Base-by-base conservation (phyloP, 441 rosid genomes). In the Manihot esculenta region DNA sequence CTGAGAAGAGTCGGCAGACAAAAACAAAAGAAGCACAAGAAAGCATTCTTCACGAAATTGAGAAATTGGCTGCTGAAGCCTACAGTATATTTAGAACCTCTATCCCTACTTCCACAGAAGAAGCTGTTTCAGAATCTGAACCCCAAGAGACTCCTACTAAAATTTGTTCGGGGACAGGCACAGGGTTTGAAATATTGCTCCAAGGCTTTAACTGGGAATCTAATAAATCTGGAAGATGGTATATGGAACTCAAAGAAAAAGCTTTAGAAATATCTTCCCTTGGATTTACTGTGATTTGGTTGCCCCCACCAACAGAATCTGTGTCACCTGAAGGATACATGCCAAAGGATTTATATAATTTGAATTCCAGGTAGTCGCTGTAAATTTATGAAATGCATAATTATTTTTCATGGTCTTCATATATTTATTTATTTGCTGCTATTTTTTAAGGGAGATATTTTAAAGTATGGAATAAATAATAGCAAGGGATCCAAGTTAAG, bases 131-230 rank as follows among this genome's bases (percentile, higher is more conserved):
- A 69, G 88, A 83, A 77, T 45, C 72, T 66, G 90, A 84, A 74
- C 74, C 10, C 50, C 42, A 58, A 18, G 44, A 80, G 76, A 79
- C 86, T 67, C 81, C 88, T 38, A 38, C 42, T 53, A 82, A 79
- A 69, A 84, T 90, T 76, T 58, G 78, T 78, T 77, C 97, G 0
- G 99, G 93, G 64, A 92, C 95, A 66, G 97, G 97, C 61, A 71
- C 94, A 7, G 99, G 99, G 54, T 85, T 78, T 60, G 97, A 94
- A 84, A 89, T 94, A 81, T 63, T 94, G 75, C 90, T 93, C 82
- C 99, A 94, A 81, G 97, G 96, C 30, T 94, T 94, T 81, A 94
- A 94, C 71, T 94, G 99, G 99, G 99, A 94, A 79, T 94, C 99
- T 62, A 86, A 94, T 80, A 94, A 90, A 82, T 88, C 93, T 68